Evolutionary conservation across 768 basidiomycete genomes (phyloP), one percentile per base, ranked within the genome.

Genomic region (Mycena vitilis): DNA sequence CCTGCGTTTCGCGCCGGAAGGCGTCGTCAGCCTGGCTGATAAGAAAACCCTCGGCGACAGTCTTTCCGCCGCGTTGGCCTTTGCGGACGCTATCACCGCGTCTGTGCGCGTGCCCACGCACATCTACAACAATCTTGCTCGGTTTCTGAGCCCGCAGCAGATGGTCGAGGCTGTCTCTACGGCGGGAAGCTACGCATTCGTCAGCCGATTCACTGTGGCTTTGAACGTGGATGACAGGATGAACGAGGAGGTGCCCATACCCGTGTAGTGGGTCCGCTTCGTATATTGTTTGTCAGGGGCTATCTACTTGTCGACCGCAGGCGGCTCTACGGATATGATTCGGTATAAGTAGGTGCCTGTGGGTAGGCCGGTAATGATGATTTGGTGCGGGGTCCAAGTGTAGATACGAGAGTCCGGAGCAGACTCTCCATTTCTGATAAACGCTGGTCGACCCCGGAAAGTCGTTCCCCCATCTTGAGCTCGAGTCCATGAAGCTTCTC

Each of bases 151-250:
- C 30, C 60, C 75, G 48, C 60, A 72, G 58, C 78, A 78, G 49
- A 68, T 76, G 55, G 75, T 78, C 7, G 78, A 78, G 66, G 76
- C 75, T 5, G 69, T 75, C 18, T 70, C 76, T 13, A 78, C 77
- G 16, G 72, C 75, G 5, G 77, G 71, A 53, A 73, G 76, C n/a
- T 78, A 79, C 47, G 76, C 75, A 15, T 74, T 78, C 36, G 77
- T 79, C 45, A 78, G 77, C 58, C 68, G 78, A 47, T 76, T 79
- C 56, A 68, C 76, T 22, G 69, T 76, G 20, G 73, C 76, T 5
- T 63, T 78, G 47, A 62, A 78, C 47, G 75, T 78, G 25, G 74
- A 78, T 66, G 78, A 70, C n/a, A 73, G 75, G 61, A 76, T 75
- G 68, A 69, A 75, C 45, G 74, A 73, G 67, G 68, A 73, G 30